Evolutionary conservation across 1,139 yeast species (phyloP), one percentile per base, ranked within the genome.

Genomic region (Pichia inconspicua): DNA sequence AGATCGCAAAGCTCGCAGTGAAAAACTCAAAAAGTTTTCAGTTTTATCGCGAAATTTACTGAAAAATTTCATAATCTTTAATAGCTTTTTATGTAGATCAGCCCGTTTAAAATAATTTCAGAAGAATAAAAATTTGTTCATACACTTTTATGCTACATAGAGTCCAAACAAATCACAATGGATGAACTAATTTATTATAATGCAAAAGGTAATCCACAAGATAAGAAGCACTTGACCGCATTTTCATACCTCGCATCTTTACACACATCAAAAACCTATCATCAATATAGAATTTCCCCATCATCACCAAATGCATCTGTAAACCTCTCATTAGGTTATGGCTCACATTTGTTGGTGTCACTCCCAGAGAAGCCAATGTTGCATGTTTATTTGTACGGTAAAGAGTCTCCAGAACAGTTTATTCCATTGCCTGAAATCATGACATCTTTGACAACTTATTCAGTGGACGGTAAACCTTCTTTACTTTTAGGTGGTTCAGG

Each of bases 371-470:
- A 84, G 60, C 92, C 97, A 0, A 66, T 87, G 49, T 67, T 90
- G 36, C 82, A 84, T 55, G 84, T 84, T 2, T 90, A 88, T 62
- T 68, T 80, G 2, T 78, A 83, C 72, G 82, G 84, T 6, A 84
- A 86, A 61, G 97, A 92, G 60, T 75, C 86, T 11, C 80, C 86
- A 1, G 88, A 84, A 53, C 97, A 90, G 65, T 75, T 84, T 56
- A 74, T 90, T 40, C 94, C 96, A 1, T 72, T 90, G 12, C 97
- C 97, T 0, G 97, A 88, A 64, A 80, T 78, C 48, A 66, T 90
- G 43, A 66, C 75, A 14, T 78, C 87, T 60, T 62, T 92, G 47
- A 73, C 77, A 40, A 48, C 44, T 5, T 49, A 47, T 34, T 83
- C 78, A 3, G 38, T 37, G 9, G 42, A 47, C 17, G 19, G 40